Conservation (phyloP, 805 yeast species). For the Starmerella vitae region DNA sequence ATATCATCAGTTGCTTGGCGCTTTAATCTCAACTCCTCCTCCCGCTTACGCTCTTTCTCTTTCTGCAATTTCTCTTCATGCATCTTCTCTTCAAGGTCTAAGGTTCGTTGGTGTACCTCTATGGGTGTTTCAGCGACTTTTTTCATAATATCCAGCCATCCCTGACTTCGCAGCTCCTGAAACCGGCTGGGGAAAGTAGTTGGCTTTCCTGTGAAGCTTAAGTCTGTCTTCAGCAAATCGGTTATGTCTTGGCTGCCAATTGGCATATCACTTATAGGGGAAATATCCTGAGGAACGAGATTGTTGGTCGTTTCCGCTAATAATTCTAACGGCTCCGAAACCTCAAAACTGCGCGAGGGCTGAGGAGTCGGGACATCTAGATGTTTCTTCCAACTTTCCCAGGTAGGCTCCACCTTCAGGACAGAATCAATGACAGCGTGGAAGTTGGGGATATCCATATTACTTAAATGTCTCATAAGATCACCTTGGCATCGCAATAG, state of each 20-base stretch:
- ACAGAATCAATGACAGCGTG: not conserved
- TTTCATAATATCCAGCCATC: not conserved
- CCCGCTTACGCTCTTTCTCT: not conserved
- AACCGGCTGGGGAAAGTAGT: not conserved
- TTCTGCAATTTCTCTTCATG: slow-evolving; percentile 1
- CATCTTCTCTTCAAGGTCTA: not conserved
- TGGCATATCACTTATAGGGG: not conserved
- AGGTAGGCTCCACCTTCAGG: not conserved
- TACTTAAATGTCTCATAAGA: too few species aligned
- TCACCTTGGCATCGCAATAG: too few species aligned
- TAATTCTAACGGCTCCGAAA: not conserved
- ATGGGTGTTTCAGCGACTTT: not conserved
- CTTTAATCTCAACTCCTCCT: not conserved
- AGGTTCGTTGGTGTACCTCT: not conserved
- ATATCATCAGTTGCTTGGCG: not conserved
- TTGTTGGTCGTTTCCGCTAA: not conserved
- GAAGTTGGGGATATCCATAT: too few species aligned
- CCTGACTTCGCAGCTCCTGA: slow-evolving; percentile 1
- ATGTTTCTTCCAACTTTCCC: slow-evolving; percentile 5
- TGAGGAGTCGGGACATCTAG: not conserved
- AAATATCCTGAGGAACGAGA: not conserved
- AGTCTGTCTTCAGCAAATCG: not conserved
- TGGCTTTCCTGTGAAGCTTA: not conserved
- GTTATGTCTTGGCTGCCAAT: not conserved
- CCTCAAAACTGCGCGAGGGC: not conserved